These are phyloP conservation scores for Bathelium albidoporum DNA, from an alignment of 495 filamentous ascomycete genomes.

Conservation along the genomic window DNA sequence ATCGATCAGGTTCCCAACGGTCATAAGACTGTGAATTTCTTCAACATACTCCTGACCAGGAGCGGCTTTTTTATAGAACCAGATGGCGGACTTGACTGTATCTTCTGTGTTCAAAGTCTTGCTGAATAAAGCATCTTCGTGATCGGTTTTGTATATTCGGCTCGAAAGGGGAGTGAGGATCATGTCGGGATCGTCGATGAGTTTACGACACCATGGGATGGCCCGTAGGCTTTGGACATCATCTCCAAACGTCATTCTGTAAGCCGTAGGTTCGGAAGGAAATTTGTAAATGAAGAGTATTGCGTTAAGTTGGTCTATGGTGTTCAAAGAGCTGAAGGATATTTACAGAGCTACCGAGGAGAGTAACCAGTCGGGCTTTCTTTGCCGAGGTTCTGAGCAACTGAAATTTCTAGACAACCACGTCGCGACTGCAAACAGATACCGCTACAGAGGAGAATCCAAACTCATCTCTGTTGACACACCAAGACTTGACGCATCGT, in stretches of 20 bases:
- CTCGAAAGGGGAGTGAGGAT: slow-evolving; percentile 12
- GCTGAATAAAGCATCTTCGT: slow-evolving; percentile 47
- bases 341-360: background rate
- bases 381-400: background rate
- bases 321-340: too few relatives aligned
- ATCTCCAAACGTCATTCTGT: background rate
- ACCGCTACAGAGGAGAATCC: too few relatives aligned
- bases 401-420: background rate
- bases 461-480: too few relatives aligned
- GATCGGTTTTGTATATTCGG: slow-evolving; percentile 33
- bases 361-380: background rate
- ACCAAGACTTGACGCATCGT: too few relatives aligned
- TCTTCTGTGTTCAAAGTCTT: slow-evolving; percentile 42
- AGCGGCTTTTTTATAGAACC: slow-evolving; percentile 33
- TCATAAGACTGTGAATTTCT: slow-evolving; percentile 39
- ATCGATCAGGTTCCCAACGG: slow-evolving; percentile 46
- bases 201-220: background rate
- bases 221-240: background rate
- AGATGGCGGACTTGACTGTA: slow-evolving; percentile 42
- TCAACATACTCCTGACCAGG: slow-evolving; percentile 25
- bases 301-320: too few relatives aligned
- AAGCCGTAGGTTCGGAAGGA: background rate
- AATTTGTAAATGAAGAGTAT: background rate
- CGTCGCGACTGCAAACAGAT: too few relatives aligned
- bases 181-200: background rate